Evolutionary conservation across 306 rosid genomes (phyloP).

Genomic region (Vigna unguiculata): DNA sequence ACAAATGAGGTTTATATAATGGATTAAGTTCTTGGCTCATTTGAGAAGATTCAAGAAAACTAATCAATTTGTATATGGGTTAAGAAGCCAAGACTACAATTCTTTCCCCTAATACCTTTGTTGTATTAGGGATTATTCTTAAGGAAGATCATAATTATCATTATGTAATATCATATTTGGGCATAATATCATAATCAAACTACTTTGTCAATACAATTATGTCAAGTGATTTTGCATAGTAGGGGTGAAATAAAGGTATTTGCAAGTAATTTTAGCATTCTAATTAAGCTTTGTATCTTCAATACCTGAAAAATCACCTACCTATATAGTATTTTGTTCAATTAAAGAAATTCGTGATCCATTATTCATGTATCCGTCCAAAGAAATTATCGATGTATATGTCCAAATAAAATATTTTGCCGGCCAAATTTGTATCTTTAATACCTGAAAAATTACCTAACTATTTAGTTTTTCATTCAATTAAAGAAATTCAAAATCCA

Average conservation of each 20-base stretch:
- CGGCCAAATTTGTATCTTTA: not conserved
- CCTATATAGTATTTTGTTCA: not conserved
- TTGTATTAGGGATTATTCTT: not conserved
- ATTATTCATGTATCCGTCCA: not conserved
- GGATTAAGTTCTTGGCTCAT: slow-evolving; percentile 18
- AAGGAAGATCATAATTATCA: not conserved
- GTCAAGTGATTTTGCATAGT: not conserved
- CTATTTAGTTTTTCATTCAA: too few species aligned
- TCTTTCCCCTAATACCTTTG: not conserved
- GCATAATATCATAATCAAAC: not conserved
- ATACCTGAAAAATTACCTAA: too few species aligned
- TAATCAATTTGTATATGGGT: slow-evolving; percentile 13
- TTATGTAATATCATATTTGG: slow-evolving; percentile 7
- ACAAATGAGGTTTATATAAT: slow-evolving; percentile 17
- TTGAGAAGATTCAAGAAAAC: slow-evolving; percentile 20
- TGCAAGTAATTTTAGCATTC: not conserved
- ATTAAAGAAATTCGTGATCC: not conserved
- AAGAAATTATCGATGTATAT: too few species aligned
- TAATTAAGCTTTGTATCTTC: not conserved
- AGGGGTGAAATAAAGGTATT: not conserved
- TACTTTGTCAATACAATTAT: not conserved
- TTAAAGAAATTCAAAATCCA: too few species aligned
- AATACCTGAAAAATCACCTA: not conserved
- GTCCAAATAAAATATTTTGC: not conserved
- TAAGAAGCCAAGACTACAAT: not conserved